Base-by-base conservation (phyloP, 2,329 filamentous ascomycete species). In the Neopestalotiopsis sp. region DNA sequence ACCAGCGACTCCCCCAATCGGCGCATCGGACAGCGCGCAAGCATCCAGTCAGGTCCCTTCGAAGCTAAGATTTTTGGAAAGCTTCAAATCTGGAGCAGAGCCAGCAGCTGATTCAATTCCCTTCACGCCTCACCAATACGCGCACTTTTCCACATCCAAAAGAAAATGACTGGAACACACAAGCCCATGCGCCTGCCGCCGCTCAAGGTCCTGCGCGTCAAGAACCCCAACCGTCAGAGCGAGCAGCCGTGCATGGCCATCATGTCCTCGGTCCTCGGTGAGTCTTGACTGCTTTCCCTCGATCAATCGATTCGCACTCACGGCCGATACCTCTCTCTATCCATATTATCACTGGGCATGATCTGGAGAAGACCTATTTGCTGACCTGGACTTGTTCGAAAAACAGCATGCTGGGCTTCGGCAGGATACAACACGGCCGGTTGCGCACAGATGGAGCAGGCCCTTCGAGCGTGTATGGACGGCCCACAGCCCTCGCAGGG, bases 401-500 rank as follows among this genome's bases (percentile, higher is more conserved):
- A 5, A 12, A 42, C 5, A 72, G 93, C 92, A 71, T 96, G 93
- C 82, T 96, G 93, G 93, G 93, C 93, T 1, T 95, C 93, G 2
- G 88, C 91, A 38, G 93, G 93, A 62, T 91, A 91, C 81, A 91
- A 83, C 78, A 84, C 86, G 5, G 77, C 84, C 13, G 89, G 88
- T 49, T 91, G 89, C 78, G 84, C 84, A 30, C 83, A 84, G 57
- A 77, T 91, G 72, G 89, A 91, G 80, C 84, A 85, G 68, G 84
- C 89, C 66, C 83, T 92, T 69, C 86, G 90, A 34, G 80, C 81
- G 40, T 92, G 90, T 82, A 97, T 98, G 94, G 95, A 98, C 84
- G 88, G 88, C 68, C 90, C 91, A 71, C 89, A 77, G 85, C 85
- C 79, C 69, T 75, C 81, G 13, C 77, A 80, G 65, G 76, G 79